Base-by-base conservation (phyloP, 768 basidiomycete genomes). In the Holtermanniella nyarrowii region DNA sequence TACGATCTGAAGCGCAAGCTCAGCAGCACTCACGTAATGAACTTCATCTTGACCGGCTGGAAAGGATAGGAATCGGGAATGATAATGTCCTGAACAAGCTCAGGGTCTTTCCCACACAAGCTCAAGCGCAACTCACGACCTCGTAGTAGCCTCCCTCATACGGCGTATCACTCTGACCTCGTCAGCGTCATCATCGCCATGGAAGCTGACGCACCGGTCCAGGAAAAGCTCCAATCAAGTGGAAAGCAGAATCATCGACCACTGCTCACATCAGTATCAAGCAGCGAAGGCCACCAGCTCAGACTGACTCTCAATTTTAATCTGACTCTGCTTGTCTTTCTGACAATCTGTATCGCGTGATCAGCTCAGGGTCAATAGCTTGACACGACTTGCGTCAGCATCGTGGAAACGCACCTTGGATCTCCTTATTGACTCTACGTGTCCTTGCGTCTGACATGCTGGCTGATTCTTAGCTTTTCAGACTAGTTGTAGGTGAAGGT, bases 1-100 rank as follows among this genome's bases (percentile, higher is more conserved):
- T 2, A 31, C 18, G 16, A 20, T 55, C 23, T 21, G 24, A 16
- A 22, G 20, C 18, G 7, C 41, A 26, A 26, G n/a, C n/a, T n/a
- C n/a, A 10, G 5, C 20, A 21, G 18, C 11, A 70, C 74, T 52
- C 37, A 75, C 31, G 91, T 97, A 55, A 93, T 82, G 74, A 97
- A 96, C 70, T 90, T 91, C 88, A 96, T 95, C 78, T 96, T 95
- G 49, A 91, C 84, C 0, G 93, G 89, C 67, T 89, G 85, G 50
- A 75, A 75, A 1, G 73, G 73, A 46, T 72, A 70, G 45, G 86
- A 81, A 42, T 89, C 87, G 5, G 90, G 90, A 61, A 96, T 88
- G 18, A 84, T 77, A 59, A 96, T 96, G 66, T 96, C 90, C 87
- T 88, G 25, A 37, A 20, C 31, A 49, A 49, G 7, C 14, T 11